These are phyloP conservation scores for Syzygium malaccense DNA, from an alignment of 441 rosid genomes.

Conservation along the genomic window DNA sequence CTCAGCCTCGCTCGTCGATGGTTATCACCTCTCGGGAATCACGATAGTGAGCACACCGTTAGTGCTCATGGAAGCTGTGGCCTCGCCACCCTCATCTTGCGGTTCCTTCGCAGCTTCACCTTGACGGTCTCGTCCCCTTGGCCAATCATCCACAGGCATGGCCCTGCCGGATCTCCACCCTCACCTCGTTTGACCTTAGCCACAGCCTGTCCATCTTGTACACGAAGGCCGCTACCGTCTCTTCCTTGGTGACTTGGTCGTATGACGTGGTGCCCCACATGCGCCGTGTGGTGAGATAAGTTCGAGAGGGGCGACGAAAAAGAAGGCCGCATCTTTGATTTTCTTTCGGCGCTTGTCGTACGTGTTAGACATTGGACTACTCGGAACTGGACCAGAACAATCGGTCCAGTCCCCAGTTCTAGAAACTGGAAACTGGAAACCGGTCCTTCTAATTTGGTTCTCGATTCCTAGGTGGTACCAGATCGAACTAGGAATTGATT, in stretches of 20 bases:
- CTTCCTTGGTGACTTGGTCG: not conserved
- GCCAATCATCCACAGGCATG: not conserved
- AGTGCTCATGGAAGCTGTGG: not conserved
- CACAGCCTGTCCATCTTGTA: not conserved
- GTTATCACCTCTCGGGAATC: not conserved
- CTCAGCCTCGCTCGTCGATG: accelerated
- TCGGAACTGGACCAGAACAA: too few species aligned
- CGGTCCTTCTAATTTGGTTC: not conserved
- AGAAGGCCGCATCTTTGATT: not conserved
- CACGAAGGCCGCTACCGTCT: not conserved
- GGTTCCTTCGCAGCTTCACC: not conserved
- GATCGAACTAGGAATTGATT: accelerated
- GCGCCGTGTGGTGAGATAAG: not conserved
- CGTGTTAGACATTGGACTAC: not conserved
- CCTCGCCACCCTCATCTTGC: not conserved
- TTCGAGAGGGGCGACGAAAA: not conserved
- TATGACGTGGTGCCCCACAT: not conserved
- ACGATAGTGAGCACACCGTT: not conserved
- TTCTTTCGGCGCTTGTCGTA: not conserved
- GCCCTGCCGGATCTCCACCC: not conserved
- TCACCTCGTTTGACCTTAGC: not conserved
- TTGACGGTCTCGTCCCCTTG: not conserved
- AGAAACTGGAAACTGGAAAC: too few species aligned
- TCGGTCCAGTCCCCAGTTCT: too few species aligned
- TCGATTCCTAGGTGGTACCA: accelerated